Percentiles rank a stretch among this genome's conserved stretches.
These are phyloP conservation scores for Mortierella sp. DNA, from an alignment of 371 early-diverging fungal genomes.

Conservation along the genomic window DNA sequence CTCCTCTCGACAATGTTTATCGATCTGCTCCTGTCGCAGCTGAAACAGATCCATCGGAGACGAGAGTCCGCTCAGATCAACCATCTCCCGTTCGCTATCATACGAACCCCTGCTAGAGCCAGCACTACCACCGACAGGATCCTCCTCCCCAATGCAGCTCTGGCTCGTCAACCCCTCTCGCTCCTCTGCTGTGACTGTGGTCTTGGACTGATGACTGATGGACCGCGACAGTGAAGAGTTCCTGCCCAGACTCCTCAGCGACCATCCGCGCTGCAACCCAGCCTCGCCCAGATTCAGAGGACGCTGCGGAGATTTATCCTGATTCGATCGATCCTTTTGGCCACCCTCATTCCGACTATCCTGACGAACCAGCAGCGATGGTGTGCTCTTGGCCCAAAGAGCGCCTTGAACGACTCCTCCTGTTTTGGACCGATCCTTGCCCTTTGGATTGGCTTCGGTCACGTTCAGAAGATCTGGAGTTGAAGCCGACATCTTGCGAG, in stretches of 20 bases:
- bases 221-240: constrained; percentile 27
- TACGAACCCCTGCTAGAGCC: constrained; percentile 11
- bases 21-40: constrained; percentile 24
- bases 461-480: not conserved
- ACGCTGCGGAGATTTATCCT: not conserved
- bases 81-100: constrained; percentile 43
- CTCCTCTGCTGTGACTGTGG: constrained; percentile 23
- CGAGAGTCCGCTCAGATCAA: constrained; percentile 26
- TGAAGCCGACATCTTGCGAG: not conserved
- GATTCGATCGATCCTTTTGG: not conserved
- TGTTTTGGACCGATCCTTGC: not conserved
- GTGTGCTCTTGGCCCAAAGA: not conserved
- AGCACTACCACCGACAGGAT: not conserved
- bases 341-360: not conserved
- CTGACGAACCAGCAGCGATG: not conserved
- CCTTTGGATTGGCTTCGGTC: not conserved
- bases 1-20: constrained; percentile 16
- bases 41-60: constrained; percentile 27
- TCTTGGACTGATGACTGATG: constrained; percentile 5
- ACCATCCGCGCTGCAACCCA: constrained; percentile 46
- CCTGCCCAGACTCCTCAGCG: constrained; percentile 33
- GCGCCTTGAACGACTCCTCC: not conserved
- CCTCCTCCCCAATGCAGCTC: constrained; percentile 14
- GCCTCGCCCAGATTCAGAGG: not conserved
- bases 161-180: constrained; percentile 25